Evolutionary conservation across 768 basidiomycete genomes (phyloP), one percentile per base, ranked within the genome.

Genomic region (Porpolomopsis calyptriformis): DNA sequence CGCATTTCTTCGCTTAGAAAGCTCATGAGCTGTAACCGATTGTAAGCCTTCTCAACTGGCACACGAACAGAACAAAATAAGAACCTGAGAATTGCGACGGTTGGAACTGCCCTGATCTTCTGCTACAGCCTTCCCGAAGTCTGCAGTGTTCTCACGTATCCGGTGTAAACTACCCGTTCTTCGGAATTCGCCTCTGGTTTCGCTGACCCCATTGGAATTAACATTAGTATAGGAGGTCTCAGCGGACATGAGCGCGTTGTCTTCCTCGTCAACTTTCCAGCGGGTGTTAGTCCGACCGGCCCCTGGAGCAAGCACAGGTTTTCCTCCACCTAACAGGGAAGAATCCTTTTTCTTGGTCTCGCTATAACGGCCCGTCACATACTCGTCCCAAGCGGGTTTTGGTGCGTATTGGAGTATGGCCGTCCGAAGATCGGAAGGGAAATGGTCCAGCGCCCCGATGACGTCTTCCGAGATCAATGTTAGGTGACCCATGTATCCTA

Each of bases 401-500:
- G 87, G 86, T 24, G 84, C 82, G 49, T 77, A 80, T 40, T 71
- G 68, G 37, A 75, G 70, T 49, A 96, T 75, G 47, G 71, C 65
- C 1, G 71, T 67, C 20, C 79, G 73, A 19, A 96, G 70, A 24
- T 92, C 89, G 12, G 75, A 70, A 0, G 93, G 90, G 64, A 88
- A 92, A 43, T 86, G 82, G 18, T 89, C 82, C 49, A 98, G 74
- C 7, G 93, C 86, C 47, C 80, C 79, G 59, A 96, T 82, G 16
- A 96, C 81, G 56, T 98, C 94, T 62, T 97, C 96, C 0, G 92
- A 83, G 54, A 99, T 90, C 53, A 97, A 78, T 10, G 85, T 87
- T 12, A 98, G 74, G 61, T 99, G 93, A 0, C 94, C 94, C 94
- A 98, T 98, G 64, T 89, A 94, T 2, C 92, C 93, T 35, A 94